Base-by-base conservation (phyloP, 495 filamentous ascomycete species). In the Tuber umbilicatum region DNA sequence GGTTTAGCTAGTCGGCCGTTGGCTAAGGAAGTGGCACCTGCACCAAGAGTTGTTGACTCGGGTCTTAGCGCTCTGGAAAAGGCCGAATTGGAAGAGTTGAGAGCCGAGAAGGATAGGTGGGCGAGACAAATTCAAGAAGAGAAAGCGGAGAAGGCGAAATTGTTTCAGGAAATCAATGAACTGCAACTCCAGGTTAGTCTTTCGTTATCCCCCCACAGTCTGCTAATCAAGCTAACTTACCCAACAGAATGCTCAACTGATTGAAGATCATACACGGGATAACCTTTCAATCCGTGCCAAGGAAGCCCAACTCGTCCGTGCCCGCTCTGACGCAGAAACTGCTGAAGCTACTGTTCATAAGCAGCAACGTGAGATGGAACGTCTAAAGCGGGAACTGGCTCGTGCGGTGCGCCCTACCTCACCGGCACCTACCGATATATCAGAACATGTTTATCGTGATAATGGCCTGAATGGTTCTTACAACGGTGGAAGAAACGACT, bases 211-310 rank as follows among this genome's bases (percentile, higher is more conserved):
- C 41, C 50, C 67, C 90, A 5, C 82, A 69, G 73, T 70, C 55
- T 12, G 5, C 5, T 35, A 42, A 67, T 68, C 7, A 68, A 70
- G 69, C 76, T 82, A 70, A 82, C 68, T 35, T 55, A n/a, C 9
- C 77, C 91, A 60, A 68, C 70, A 97, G 81, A 98, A 99, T 79
- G 95, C 96, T 23, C 91, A 97, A 77, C 87, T 98, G 23, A 98
- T 98, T 71, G 96, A 99, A 84, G 95, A 98, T 79, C 94, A 97
- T 81, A 99, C 96, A 2, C 86, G 94, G 70, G 95, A 98, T 81
- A 92, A 97, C 16, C 87, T 99, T 35, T 93, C 92, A 78, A 94
- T 98, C 84, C 97, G 97, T 78, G 96, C 96, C 45, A 99, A 99
- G 83, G 96, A 98, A 83, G 97, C 96, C 9, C 96, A 99, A 80